Evolutionary conservation across 371 early-diverging fungal species (phyloP).

Genomic region (Mucor circinelloides): DNA sequence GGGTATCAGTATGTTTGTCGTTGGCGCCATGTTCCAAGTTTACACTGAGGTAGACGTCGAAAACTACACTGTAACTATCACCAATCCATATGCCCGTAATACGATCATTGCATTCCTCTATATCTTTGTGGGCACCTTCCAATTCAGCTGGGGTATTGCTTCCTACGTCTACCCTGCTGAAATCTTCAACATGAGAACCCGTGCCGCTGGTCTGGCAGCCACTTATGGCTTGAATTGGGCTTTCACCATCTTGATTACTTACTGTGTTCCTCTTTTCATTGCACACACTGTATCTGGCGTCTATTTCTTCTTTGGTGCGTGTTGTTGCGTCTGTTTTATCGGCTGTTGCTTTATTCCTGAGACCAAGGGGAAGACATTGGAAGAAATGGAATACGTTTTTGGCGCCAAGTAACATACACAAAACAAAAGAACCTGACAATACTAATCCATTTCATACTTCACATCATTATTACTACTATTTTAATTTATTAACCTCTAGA

Average conservation of each 20-base stretch:
- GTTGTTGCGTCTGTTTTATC: slow-evolving; percentile 37
- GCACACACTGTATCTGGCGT: slow-evolving; percentile 59
- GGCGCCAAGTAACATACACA: slow-evolving; percentile 3
- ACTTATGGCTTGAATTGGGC: slow-evolving; percentile 69
- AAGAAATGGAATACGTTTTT: slow-evolving; percentile 51
- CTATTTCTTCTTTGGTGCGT: slow-evolving; percentile 60
- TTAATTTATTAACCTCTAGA: neutral
- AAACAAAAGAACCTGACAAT: neutral
- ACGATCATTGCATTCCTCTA: slow-evolving; percentile 48
- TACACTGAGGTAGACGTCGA: slow-evolving; percentile 33
- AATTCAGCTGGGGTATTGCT: slow-evolving; percentile 56
- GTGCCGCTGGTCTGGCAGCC: slow-evolving; percentile 46
- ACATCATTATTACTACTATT: neutral
- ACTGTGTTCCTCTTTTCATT: slow-evolving; percentile 42
- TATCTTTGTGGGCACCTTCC: slow-evolving; percentile 48
- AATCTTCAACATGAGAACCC: slow-evolving; percentile 54
- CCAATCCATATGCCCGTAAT: slow-evolving; percentile 34
- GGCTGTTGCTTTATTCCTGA: slow-evolving; percentile 60
- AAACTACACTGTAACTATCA: slow-evolving; percentile 19
- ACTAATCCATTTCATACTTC: neutral
- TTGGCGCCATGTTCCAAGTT: slow-evolving; percentile 42
- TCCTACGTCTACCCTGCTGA: slow-evolving; percentile 71
- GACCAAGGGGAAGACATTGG: slow-evolving; percentile 57
- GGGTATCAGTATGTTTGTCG: slow-evolving; percentile 48
- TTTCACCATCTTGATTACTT: slow-evolving; percentile 50